A percentile compares a stretch with the other conserved stretches of the same genome.
These are phyloP conservation scores for Massarina eburnea DNA, from an alignment of 2,329 filamentous ascomycete genomes.

Conservation along the genomic window DNA sequence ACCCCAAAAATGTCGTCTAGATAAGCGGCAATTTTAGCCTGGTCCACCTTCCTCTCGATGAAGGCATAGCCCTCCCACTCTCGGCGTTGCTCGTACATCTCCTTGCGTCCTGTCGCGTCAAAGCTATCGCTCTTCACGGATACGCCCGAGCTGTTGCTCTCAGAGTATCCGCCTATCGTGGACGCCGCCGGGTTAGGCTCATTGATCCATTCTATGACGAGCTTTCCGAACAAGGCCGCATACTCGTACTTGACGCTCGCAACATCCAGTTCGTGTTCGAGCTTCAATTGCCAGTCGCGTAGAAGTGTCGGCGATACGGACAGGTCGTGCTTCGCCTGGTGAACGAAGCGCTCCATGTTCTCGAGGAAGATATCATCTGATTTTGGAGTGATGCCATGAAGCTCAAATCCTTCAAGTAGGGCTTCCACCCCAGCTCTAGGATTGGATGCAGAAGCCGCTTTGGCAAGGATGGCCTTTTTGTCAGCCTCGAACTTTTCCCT, in stretches of 20 bases:
- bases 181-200: conserved; percentile 21
- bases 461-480: conserved; percentile 17
- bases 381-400: conserved; percentile 14
- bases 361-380: conserved; percentile 13
- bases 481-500: conserved; percentile 22
- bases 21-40: conserved; percentile 51
- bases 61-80: conserved; percentile 62
- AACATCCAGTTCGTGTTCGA: conserved; percentile 28
- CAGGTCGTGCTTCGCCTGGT: conserved; percentile 30
- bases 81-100: conserved; percentile 46
- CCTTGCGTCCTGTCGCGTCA: conserved; percentile 46
- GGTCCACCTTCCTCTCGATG: conserved; percentile 49
- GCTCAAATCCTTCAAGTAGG: conserved; percentile 23
- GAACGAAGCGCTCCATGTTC: conserved; percentile 27
- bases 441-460: conserved; percentile 9
- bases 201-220: conserved; percentile 33
- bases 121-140: conserved; percentile 35
- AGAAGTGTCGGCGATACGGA: conserved; percentile 25
- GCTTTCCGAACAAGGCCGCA: conserved; percentile 26
- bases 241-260: conserved; percentile 35
- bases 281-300: conserved; percentile 24
- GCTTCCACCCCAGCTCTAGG: conserved; percentile 17
- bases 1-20: conserved; percentile 54
- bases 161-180: neutral
- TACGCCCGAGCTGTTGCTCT: conserved; percentile 6